Evolutionary conservation across 2,329 filamentous ascomycete species (phyloP), one percentile per base, ranked within the genome.

Genomic region (Xylaria sp.): DNA sequence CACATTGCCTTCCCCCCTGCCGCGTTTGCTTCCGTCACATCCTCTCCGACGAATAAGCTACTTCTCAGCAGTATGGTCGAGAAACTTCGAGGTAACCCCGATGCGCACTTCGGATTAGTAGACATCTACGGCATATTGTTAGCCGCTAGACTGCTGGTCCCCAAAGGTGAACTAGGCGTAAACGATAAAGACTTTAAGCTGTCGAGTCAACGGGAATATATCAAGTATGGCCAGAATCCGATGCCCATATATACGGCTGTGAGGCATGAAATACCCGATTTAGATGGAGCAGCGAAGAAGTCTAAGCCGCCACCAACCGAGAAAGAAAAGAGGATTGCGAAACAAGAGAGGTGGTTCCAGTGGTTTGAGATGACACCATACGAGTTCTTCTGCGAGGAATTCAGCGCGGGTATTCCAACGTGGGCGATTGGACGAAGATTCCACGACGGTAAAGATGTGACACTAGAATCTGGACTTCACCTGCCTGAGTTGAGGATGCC

Each of bases 321-420:
- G 60, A 74, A 76, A 18, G 79, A 77, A 0, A 83, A 85, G 65
- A 76, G 79, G 64, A 72, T 76, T 54, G 78, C 82, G 9, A 84
- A 76, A 69, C 80, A 81, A 61, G 89, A 95, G 69, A 82, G 91
- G 2, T 97, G 92, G 90, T 99, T 97, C 68, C 93, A 99, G 69
- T 97, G 94, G 93, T 97, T 94, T 67, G 94, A 99, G 70, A 89
- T 93, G 68, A 95, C 91, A 0, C 93, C 93, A 0, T 97, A 95
- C 70, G 93, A 97, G 72, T 88, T 97, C 71, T 97, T 94, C 74
- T 96, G 92, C 67, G 93, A 97, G 73, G 93, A 97, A 70, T 87
- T 96, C 54, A 83, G 83, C 23, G 92, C 93, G 1, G 93, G 94
- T 2, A 97, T 99, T 62, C 94, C 94, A 0, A 96, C 91, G 0